A percentile compares a stretch with the other conserved stretches of the same genome.
Conservation (phyloP, 2,329 filamentous ascomycete genomes). For the Trichoderma aggressivum region DNA sequence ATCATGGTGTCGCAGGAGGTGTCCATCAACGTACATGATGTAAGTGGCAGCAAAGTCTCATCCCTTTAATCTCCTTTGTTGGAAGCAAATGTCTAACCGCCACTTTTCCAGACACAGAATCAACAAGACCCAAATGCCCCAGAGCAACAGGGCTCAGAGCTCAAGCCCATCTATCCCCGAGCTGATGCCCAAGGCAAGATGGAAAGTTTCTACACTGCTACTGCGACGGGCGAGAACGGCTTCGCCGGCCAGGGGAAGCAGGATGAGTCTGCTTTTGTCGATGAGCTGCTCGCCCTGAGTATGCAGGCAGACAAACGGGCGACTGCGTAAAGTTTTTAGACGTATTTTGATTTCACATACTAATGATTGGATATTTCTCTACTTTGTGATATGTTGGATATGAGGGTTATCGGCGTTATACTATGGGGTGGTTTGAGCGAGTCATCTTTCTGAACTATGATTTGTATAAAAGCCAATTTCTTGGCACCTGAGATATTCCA, state of each 20-base stretch:
- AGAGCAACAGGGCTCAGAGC: background rate
- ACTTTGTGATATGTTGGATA: background rate
- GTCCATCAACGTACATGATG: background rate
- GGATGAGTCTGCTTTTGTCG: background rate
- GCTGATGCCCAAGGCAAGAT: background rate
- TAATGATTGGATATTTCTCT: background rate
- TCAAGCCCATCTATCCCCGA: background rate
- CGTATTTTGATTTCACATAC: background rate
- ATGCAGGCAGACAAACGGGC: background rate
- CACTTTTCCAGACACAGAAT: background rate
- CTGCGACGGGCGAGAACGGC: background rate
- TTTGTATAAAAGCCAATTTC: background rate
- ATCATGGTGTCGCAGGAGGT: background rate
- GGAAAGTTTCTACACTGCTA: background rate
- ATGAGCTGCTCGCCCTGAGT: background rate
- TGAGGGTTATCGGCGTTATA: background rate
- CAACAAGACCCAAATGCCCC: background rate
- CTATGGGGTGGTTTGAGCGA: background rate
- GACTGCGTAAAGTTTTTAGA: background rate
- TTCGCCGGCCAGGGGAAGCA: background rate
- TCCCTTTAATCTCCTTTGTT: background rate
- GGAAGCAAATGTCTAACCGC: background rate
- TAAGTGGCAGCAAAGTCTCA: background rate
- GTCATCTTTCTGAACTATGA: background rate
- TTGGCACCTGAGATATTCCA: background rate